These are phyloP conservation scores for Aureobasidium sp. DNA, from an alignment of 2,329 filamentous ascomycete species.

Conservation along the genomic window DNA sequence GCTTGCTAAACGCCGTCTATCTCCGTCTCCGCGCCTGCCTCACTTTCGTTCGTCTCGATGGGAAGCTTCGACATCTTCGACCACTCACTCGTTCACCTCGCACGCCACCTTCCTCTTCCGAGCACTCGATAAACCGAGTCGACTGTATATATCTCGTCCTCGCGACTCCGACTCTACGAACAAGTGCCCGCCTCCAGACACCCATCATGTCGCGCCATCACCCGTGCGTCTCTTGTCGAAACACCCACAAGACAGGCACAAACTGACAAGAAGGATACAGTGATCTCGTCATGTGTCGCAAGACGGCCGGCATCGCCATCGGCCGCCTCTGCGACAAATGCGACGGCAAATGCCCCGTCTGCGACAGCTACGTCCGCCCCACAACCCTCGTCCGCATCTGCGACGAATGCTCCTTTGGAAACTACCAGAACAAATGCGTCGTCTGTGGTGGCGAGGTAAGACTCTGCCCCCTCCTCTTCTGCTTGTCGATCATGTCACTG, in stretches of 20 bases:
- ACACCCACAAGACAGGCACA: background rate
- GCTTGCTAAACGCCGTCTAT: background rate
- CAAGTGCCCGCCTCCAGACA: background rate
- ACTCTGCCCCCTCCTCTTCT: background rate
- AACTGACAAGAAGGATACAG: slow-evolving; percentile 35
- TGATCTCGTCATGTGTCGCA: slow-evolving; percentile 99
- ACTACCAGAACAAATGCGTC: slow-evolving; percentile 99
- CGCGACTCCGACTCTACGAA: background rate
- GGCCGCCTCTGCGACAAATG: slow-evolving; percentile 99
- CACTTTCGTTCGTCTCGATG: background rate
- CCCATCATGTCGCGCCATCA: slow-evolving; percentile 82
- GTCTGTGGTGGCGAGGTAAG: slow-evolving; percentile 81
- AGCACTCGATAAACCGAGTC: background rate
- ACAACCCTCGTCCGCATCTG: slow-evolving; percentile 97
- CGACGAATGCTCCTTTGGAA: slow-evolving; percentile 98
- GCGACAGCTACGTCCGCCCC: slow-evolving; percentile 96
- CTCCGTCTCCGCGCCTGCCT: background rate
- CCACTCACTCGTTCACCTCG: background rate
- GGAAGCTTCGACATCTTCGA: background rate
- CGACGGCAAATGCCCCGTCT: slow-evolving; percentile 98
- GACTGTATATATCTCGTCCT: background rate
- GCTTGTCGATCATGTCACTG: background rate
- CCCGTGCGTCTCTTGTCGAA: slow-evolving; percentile 53
- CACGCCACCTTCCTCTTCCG: background rate
- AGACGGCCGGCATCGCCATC: slow-evolving; percentile 95